phyloP scores from a whole-genome alignment of 1,139 yeast genomes.

The Pichiaceae sp. region DNA sequence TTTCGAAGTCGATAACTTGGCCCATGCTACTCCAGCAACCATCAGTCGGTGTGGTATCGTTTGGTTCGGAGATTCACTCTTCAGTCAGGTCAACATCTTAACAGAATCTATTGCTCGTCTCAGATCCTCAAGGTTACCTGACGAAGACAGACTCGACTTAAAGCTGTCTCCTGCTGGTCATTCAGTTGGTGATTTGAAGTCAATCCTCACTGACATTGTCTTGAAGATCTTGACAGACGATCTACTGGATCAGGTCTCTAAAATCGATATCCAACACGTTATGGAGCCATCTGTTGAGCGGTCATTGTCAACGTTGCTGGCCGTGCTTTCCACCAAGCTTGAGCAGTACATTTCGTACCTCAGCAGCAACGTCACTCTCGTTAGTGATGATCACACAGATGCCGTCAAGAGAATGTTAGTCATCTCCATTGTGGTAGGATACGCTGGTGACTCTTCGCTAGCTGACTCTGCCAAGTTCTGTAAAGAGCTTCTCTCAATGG shows the following conservation, averaged over 20 bases:
- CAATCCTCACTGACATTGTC: constrained; percentile 2
- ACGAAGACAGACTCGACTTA: constrained; percentile 17
- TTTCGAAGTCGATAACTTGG: constrained; percentile 68
- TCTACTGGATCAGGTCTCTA: constrained; percentile 14
- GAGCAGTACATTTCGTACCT: constrained; percentile 25
- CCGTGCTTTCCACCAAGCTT: constrained; percentile 9
- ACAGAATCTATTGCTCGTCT: constrained; percentile 7
- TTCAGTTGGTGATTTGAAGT: constrained; percentile 7
- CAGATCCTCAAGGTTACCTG: constrained; percentile 12
- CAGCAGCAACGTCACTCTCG: constrained; percentile 8
- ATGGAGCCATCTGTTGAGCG: constrained; percentile 42
- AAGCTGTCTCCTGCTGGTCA: constrained; percentile 3
- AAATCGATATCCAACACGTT: constrained; percentile 34
- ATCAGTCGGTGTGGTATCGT: constrained; percentile 90
- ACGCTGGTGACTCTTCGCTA: constrained; percentile 50
- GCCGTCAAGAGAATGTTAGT: constrained; percentile 33
- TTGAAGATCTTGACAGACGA: constrained; percentile 9
- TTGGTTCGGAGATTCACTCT: constrained; percentile 46
- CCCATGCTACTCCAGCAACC: constrained; percentile 81
- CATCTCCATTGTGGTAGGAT: constrained; percentile 54
- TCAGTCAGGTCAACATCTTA: constrained; percentile 23
- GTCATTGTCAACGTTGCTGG: constrained; percentile 27
- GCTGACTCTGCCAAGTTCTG: constrained; percentile 36
- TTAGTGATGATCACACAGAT: constrained; percentile 19
- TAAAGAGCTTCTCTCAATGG: constrained; percentile 20